Percentiles rank a stretch among this genome's conserved stretches.
phyloP scores from a whole-genome alignment of 306 rosid genomes.

The Medicago truncatula region DNA sequence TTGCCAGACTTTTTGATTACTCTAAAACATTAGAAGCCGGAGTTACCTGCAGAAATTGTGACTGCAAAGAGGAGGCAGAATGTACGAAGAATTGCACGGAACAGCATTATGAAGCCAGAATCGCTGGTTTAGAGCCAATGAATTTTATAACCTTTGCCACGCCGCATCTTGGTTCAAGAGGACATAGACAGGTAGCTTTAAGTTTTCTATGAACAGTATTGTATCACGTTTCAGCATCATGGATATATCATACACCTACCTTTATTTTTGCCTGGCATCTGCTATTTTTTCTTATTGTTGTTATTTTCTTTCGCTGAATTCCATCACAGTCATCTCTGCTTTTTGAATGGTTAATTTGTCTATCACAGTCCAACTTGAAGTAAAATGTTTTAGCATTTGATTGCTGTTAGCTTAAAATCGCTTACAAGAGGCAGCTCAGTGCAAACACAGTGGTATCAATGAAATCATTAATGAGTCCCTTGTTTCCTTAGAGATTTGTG shows the following conservation, averaged over 20 bases:
- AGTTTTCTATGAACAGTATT: conserved; percentile 13
- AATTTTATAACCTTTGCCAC: conserved; percentile 95
- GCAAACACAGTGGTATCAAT: not conserved
- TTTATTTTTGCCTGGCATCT: conserved; percentile 20
- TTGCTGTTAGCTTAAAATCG: not conserved
- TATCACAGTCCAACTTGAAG: not conserved
- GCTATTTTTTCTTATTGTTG: not conserved
- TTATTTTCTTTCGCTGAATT: not conserved
- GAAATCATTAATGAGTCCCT: conserved; percentile 2
- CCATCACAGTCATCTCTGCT: conserved; percentile 1
- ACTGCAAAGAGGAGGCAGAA: conserved; percentile 50
- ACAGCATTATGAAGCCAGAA: conserved; percentile 54
- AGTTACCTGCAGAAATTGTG: conserved; percentile 40
- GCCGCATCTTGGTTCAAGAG: conserved; percentile 96
- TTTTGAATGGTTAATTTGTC: not conserved
- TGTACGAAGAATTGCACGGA: conserved; percentile 46
- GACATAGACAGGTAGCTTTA: conserved; percentile 75
- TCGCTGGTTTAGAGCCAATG: conserved; percentile 90
- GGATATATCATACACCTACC: conserved; percentile 15
- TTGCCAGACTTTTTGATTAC: conserved; percentile 71
- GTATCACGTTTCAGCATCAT: conserved; percentile 3
- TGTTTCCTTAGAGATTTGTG: not conserved
- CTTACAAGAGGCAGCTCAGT: not conserved
- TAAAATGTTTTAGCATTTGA: conserved; percentile 29
- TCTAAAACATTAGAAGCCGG: conserved; percentile 49